phyloP scores from a whole-genome alignment of 768 basidiomycete species.

The Lactarius sanguifluus region DNA sequence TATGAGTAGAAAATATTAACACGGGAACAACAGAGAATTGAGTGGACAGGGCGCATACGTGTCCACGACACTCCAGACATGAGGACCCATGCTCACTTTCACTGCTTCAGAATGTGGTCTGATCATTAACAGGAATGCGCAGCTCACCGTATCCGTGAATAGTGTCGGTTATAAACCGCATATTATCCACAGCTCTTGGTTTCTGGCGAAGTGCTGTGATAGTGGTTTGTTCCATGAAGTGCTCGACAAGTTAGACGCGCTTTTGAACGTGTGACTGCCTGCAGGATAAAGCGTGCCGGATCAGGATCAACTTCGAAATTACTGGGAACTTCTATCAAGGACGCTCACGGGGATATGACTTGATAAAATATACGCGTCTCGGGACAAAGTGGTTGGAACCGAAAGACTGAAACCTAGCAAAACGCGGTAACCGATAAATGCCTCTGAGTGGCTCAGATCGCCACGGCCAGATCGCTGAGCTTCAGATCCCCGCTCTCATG shows the following conservation, averaged over 20 bases:
- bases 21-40: too few species aligned
- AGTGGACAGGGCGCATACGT: conserved; percentile 49
- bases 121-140: neutral
- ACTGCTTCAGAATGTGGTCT: neutral
- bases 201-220: conserved; percentile 6
- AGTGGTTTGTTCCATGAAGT: conserved; percentile 6
- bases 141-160: conserved; percentile 21
- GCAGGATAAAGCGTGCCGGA: conserved; percentile 17
- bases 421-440: neutral
- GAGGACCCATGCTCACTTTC: conserved; percentile 29
- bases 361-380: neutral
- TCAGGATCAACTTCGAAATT: conserved; percentile 11
- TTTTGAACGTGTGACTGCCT: conserved; percentile 16
- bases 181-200: conserved; percentile 1
- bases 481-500: conserved; percentile 17
- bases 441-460: neutral
- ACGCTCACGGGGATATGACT: neutral
- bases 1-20: conserved; percentile 32
- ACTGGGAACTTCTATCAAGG: conserved; percentile 1
- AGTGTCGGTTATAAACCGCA: conserved; percentile 23
- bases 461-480: conserved; percentile 4
- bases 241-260: neutral
- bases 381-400: conserved; percentile 1
- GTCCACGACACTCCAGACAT: conserved; percentile 57
- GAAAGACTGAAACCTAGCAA: neutral